Evolutionary conservation across 2,329 filamentous ascomycete genomes (phyloP).

Genomic region (Paraphoma sp.): DNA sequence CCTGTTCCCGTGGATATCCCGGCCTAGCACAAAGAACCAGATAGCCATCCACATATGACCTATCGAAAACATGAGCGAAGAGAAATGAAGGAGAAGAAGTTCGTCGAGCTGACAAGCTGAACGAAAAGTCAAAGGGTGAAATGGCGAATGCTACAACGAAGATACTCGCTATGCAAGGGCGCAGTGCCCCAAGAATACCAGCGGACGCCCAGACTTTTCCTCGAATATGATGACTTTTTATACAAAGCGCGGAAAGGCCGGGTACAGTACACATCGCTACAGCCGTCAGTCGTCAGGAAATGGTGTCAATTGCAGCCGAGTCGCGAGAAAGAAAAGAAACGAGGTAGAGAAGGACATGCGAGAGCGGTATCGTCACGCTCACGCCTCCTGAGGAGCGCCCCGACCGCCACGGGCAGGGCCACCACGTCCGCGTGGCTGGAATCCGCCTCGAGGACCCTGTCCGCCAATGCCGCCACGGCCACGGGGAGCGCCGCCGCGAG

Average conservation of each 20-base stretch:
- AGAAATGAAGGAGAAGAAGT: constrained; percentile 30
- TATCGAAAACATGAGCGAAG: constrained; percentile 33
- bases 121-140: constrained; percentile 34
- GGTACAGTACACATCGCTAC: constrained; percentile 46
- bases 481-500: constrained; percentile 52
- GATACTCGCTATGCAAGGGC: constrained; percentile 49
- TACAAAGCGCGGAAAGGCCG: constrained; percentile 43
- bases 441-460: constrained; percentile 71
- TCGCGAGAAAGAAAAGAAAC: constrained; percentile 9
- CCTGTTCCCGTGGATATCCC: constrained; percentile 16
- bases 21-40: constrained; percentile 24
- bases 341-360: constrained; percentile 6
- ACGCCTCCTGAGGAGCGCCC: constrained; percentile 44
- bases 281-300: constrained; percentile 47
- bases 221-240: constrained; percentile 45
- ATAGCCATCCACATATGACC: constrained; percentile 37
- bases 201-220: constrained; percentile 45
- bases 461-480: constrained; percentile 68
- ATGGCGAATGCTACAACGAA: constrained; percentile 40
- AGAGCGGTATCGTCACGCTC: constrained; percentile 13
- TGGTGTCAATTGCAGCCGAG: constrained; percentile 19
- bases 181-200: constrained; percentile 33
- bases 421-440: constrained; percentile 73
- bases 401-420: constrained; percentile 63
- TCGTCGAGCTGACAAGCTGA: constrained; percentile 27